Evolutionary conservation across 305 asterid species (phyloP).

Genomic region (Withania somnifera): DNA sequence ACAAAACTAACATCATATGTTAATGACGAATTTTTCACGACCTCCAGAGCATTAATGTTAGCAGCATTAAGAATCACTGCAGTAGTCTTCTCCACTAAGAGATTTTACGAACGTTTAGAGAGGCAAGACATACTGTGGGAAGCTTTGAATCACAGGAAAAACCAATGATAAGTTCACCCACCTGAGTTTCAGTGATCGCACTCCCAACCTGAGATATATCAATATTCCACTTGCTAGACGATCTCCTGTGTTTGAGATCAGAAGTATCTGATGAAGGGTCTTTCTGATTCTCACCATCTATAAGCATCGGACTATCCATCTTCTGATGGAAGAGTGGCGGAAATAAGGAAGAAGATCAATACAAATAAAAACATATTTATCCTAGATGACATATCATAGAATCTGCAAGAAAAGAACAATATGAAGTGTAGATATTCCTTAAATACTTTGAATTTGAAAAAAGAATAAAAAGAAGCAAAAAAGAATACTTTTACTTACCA

Average conservation of each 20-base stretch:
- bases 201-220: constrained; percentile 81
- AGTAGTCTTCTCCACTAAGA: background rate
- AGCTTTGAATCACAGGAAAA: constrained; percentile 57
- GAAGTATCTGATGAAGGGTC: constrained; percentile 38
- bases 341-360: constrained; percentile 18
- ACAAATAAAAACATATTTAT: constrained; percentile 7
- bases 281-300: constrained; percentile 50
- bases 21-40: background rate
- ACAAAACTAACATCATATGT: background rate
- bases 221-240: constrained; percentile 85
- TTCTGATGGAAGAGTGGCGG: constrained; percentile 43
- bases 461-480: background rate
- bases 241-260: constrained; percentile 51
- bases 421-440: background rate
- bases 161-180: constrained; percentile 72
- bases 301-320: constrained; percentile 56
- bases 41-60: background rate
- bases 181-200: constrained; percentile 71
- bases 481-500: background rate
- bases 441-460: background rate
- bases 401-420: background rate
- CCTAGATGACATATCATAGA: constrained; percentile 4
- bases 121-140: constrained; percentile 48
- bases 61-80: background rate
- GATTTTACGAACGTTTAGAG: constrained; percentile 5